Evolutionary conservation across 2,329 filamentous ascomycete species (phyloP), one percentile per base, ranked within the genome.

Genomic region (Sporothrix variecibatus): DNA sequence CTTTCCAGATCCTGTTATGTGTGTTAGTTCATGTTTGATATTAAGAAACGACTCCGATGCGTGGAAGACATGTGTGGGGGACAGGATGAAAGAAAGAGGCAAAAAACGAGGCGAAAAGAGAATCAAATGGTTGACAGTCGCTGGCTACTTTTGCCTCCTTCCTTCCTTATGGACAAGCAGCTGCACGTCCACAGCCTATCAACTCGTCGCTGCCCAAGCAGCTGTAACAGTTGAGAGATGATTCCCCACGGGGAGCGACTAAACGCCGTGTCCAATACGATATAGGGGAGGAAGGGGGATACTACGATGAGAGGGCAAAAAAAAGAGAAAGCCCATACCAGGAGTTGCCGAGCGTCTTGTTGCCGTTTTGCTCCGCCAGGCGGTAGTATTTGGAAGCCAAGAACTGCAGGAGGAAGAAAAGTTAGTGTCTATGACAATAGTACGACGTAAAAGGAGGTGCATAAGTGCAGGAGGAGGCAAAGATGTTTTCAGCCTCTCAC

Each of bases 311-410:
- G 23, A 72, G 4, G n/a, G n/a, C n/a, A n/a, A 60, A 4, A 46
- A 26, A 11, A 28, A 17, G 3, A 38, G 23, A 38, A 11, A 9
- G n/a, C 23, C n/a, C 93, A 83, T 91, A 98, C 95, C 96, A 99
- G 79, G 93, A 93, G 85, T 98, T 98, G 76, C 96, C 96, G 77
- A 98, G 86, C 73, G 91, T 94, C 86, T 97, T 98, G 83, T 91
- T 93, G 70, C 95, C 95, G 81, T 91, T 93, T 80, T 93, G 87
- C 84, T 98, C 96, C 51, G 96, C 95, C 80, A 95, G 88, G 80
- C 95, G 93, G 82, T 97, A 94, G 84, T 98, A 98, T 83, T 93
- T 93, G 78, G 96, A 95, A 79, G 96, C 88, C 79, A 87, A 89
- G 84, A 90, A 94, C 93, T 95, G 23, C 23, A 23, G 34, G 34